phyloP scores from a whole-genome alignment of 2,329 filamentous ascomycete species.

The Trichoderma afroharzianum region DNA sequence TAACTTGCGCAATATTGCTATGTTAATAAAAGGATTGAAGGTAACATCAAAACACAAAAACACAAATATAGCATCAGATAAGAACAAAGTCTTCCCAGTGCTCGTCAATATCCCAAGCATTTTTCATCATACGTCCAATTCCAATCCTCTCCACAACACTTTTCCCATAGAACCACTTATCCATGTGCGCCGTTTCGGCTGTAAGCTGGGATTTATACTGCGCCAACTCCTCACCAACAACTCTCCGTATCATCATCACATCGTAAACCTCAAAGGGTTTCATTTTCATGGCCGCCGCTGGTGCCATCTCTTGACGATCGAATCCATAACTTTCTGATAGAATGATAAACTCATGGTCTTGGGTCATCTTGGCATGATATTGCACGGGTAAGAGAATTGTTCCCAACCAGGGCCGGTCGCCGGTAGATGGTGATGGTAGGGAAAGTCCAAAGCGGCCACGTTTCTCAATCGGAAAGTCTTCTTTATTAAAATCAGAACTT shows the following conservation, averaged over 20 bases:
- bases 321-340: constrained; percentile 14
- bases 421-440: neutral
- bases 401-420: constrained; percentile 6
- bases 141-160: constrained; percentile 7
- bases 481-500: neutral
- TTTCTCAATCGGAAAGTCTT: neutral
- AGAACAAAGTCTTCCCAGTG: constrained; percentile 13
- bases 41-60: too few species aligned
- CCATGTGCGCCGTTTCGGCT: neutral
- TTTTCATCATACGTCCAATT: constrained; percentile 5
- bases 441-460: constrained; percentile 8
- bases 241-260: constrained; percentile 12
- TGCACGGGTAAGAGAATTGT: constrained; percentile 5
- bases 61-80: neutral
- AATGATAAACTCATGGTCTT: constrained; percentile 10
- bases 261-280: constrained; percentile 1
- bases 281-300: neutral
- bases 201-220: neutral
- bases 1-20: neutral
- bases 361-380: constrained; percentile 5
- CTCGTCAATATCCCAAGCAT: neutral
- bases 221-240: neutral
- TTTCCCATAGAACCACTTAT: neutral
- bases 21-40: neutral
- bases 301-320: constrained; percentile 4